Evolutionary conservation across 1,284 basidiomycete species (phyloP).

Genomic region (Ustilago lituana): DNA sequence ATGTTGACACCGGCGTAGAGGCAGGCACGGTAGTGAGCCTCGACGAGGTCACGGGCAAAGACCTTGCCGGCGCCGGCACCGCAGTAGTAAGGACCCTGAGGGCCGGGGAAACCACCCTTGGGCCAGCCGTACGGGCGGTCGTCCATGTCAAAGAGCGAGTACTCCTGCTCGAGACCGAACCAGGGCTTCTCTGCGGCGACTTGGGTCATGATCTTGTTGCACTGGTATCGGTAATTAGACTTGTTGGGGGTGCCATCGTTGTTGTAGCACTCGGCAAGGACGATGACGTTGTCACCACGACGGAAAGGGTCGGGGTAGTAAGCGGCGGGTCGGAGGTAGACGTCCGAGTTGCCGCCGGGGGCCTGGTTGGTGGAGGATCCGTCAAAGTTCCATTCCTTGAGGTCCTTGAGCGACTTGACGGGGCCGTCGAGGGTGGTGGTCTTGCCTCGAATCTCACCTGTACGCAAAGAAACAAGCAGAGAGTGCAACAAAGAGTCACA

Average conservation of each 20-base stretch:
- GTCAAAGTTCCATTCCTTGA: slow-evolving; percentile 99
- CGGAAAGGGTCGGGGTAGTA: slow-evolving; percentile 99
- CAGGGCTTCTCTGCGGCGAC: slow-evolving; percentile 74
- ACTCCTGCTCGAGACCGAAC: slow-evolving; percentile 99
- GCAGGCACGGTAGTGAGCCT: slow-evolving; percentile 97
- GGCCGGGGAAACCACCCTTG: slow-evolving; percentile 91
- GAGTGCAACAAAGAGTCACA: neutral
- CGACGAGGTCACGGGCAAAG: slow-evolving; percentile 97
- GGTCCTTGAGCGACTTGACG: slow-evolving; percentile 75
- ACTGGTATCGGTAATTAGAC: slow-evolving; percentile 78
- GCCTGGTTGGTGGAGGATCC: slow-evolving; percentile 74
- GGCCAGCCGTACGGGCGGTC: slow-evolving; percentile 93
- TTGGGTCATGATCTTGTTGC: slow-evolving; percentile 65
- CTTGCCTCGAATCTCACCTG: slow-evolving; percentile 63
- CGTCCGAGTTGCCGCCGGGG: slow-evolving; percentile 90
- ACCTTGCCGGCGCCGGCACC: slow-evolving; percentile 99
- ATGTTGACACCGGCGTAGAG: slow-evolving; percentile 97
- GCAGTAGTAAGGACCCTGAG: slow-evolving; percentile 99
- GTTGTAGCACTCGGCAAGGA: slow-evolving; percentile 90
- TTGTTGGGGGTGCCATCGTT: slow-evolving; percentile 97
- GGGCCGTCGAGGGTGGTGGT: slow-evolving; percentile 78
- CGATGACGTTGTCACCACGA: slow-evolving; percentile 76
- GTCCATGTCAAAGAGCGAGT: slow-evolving; percentile 95
- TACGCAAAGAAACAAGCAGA: neutral
- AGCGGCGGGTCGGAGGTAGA: slow-evolving; percentile 95